Base-by-base conservation (phyloP, 805 yeast species). In the Monosporozyma servazzii region DNA sequence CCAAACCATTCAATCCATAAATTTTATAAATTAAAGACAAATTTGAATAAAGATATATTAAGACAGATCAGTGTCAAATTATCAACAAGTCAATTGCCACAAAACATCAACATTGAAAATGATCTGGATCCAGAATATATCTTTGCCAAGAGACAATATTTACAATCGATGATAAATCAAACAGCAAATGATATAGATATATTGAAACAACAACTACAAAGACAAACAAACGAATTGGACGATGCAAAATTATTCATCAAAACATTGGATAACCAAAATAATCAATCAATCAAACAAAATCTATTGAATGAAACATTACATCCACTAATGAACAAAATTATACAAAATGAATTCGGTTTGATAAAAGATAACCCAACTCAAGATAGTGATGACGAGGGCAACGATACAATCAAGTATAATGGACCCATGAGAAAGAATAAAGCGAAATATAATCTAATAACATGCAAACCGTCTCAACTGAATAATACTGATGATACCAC, bases 51-150 rank as follows among this genome's bases (percentile, higher is more conserved):
- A 23, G 63, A 63, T 29, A 58, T 64, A 13, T 47, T 62, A 5
- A 45, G 51, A 11, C 64, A 65, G 47, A 60, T 64, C 7, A 57
- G 56, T 29, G 53, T 48, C 15, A 56, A 56, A 33, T 48, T 66
- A 8, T 52, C 51, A 17, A 52, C 51, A 45, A 53, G 65, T 5
- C 53, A 55, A n/a, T 54, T 66, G 20, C 70, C 70, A 2, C 54
- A 60, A 2, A 54, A 56, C 44, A 50, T 60, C 15, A 45, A 49
- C 27, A 59, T 60, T 8, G 55, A 56, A 7, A 53, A 54, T 20
- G 68, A 66, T 44, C 37, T 64, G 39, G 66, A 66, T 49, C 58
- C 62, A 6, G 69, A 66, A 44, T 64, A 62, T 46, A 57, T 66
- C 17, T 63, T 59, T 49, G 58, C 65, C 20, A 67, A 66, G 50